Conservation (phyloP, 2,329 filamentous ascomycete genomes). For the Trichoderma arundinaceum region DNA sequence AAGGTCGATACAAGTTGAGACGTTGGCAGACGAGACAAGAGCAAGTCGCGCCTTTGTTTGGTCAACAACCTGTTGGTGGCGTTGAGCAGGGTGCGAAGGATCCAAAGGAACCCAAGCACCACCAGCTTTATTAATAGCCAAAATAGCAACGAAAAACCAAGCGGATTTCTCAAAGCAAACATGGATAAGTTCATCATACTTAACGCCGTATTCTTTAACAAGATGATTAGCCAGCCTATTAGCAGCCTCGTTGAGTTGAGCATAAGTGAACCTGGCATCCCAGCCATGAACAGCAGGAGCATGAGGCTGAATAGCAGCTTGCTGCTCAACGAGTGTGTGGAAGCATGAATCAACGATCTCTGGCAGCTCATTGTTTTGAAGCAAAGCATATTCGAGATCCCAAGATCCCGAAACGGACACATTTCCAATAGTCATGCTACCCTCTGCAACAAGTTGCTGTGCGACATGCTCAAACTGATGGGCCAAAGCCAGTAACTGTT, state of each 20-base stretch:
- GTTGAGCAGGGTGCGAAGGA: slow-evolving; percentile 19
- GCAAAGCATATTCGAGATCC: slow-evolving; percentile 14
- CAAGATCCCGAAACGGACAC: slow-evolving; percentile 14
- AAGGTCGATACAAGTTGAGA: slow-evolving; percentile 5
- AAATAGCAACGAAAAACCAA: slow-evolving; percentile 24
- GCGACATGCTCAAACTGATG: slow-evolving; percentile 28
- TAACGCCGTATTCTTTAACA: neutral
- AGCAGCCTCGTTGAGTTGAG: slow-evolving; percentile 19
- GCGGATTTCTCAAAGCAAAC: slow-evolving; percentile 30
- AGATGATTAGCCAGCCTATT: slow-evolving; percentile 24
- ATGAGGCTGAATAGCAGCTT: neutral
- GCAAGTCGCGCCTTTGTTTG: slow-evolving; percentile 23
- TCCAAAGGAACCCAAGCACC: slow-evolving; percentile 28
- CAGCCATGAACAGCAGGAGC: slow-evolving; percentile 9
- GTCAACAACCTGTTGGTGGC: slow-evolving; percentile 20
- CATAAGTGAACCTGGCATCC: slow-evolving; percentile 15
- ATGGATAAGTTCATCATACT: slow-evolving; percentile 19
- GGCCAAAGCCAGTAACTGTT: neutral
- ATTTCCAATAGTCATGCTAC: neutral
- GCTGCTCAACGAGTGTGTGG: slow-evolving; percentile 20
- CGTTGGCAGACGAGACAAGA: slow-evolving; percentile 1
- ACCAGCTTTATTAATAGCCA: slow-evolving; percentile 28
- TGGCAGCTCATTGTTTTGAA: slow-evolving; percentile 7
- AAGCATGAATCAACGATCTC: slow-evolving; percentile 17
- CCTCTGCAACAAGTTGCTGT: slow-evolving; percentile 17